Conservation (phyloP, 768 basidiomycete species). For the Cyclocybe aegerita region DNA sequence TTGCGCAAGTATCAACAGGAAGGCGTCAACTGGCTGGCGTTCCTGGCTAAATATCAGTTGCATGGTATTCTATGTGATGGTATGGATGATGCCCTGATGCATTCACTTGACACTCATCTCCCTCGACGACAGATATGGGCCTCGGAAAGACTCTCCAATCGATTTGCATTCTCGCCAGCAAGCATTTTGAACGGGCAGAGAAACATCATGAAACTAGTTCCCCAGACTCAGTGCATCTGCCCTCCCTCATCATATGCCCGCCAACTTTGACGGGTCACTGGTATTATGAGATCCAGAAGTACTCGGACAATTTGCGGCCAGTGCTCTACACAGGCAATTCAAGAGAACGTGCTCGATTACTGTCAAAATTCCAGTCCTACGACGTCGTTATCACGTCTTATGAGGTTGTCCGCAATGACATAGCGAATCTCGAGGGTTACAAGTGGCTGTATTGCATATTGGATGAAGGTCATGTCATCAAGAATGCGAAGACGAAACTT, state of each 20-base stretch:
- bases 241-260: slow-evolving; percentile 94
- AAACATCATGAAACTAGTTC: slow-evolving; percentile 64
- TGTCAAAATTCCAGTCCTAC: slow-evolving; percentile 62
- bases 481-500: slow-evolving; percentile 97
- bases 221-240: slow-evolving; percentile 80
- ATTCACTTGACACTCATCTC: neutral
- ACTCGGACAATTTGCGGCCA: slow-evolving; percentile 79
- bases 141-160: slow-evolving; percentile 97
- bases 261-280: slow-evolving; percentile 98
- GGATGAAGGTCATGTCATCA: slow-evolving; percentile 98
- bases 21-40: slow-evolving; percentile 98
- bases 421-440: slow-evolving; percentile 65
- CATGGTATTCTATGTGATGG: slow-evolving; percentile 99
- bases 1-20: slow-evolving; percentile 97
- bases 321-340: slow-evolving; percentile 89
- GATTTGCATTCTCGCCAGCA: slow-evolving; percentile 94
- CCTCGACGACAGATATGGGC: slow-evolving; percentile 79
- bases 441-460: slow-evolving; percentile 96
- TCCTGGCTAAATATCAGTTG: slow-evolving; percentile 95
- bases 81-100: slow-evolving; percentile 30
- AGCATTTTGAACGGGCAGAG: slow-evolving; percentile 83
- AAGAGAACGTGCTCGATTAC: slow-evolving; percentile 71
- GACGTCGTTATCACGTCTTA: slow-evolving; percentile 98
- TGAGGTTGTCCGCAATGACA: slow-evolving; percentile 96
- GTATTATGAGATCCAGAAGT: slow-evolving; percentile 97